Base-by-base conservation (phyloP, 2,329 filamentous ascomycete species). In the Fusarium sp. region DNA sequence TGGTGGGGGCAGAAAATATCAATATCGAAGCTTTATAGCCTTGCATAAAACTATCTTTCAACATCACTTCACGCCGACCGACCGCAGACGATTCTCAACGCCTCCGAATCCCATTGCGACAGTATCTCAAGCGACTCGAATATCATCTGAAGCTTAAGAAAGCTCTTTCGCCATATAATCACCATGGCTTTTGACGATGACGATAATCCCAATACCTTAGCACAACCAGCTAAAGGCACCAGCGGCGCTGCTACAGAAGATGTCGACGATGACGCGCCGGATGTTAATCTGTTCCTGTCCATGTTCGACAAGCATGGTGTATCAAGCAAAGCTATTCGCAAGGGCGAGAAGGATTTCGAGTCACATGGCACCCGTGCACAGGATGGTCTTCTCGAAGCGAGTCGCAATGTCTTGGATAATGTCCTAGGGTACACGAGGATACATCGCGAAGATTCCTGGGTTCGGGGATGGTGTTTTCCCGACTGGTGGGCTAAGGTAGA, bases 311-410 rank as follows among this genome's bases (percentile, higher is more conserved):
- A 88, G 77, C 83, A 84, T 58, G 83, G 84, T 50, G 81, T 86
- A 46, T 87, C 86, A 13, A 81, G 85, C 55, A 89, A 90, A 75
- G 88, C 95, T 15, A 94, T 97, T 39, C 94, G 95, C 73, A 94
- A 94, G 71, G 96, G 96, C 68, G 94, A 97, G 80, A 99, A 99
- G 82, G 96, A 99, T 83, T 99, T 98, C 80, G 96, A 98, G 83
- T 91, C 93, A 33, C 94, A 98, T 82, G 93, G 93, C 52, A 98
- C 96, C 5, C 88, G 89, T 36, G 90, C 93, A 36, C 96, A 99
- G 82, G 90, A 92, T 72, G 87, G 88, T 62, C 89, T 92, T 13
- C 90, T 99, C 56, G 92, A 94, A 77, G 89, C 93, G 50, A 97
- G 94, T 70, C 91, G 95, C 60, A 87, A 88, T 74, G 95, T 95